Percentiles rank a stretch among this genome's conserved stretches.
Conservation (phyloP, 1,139 yeast species). For the Saccharomyces pastorianus region DNA sequence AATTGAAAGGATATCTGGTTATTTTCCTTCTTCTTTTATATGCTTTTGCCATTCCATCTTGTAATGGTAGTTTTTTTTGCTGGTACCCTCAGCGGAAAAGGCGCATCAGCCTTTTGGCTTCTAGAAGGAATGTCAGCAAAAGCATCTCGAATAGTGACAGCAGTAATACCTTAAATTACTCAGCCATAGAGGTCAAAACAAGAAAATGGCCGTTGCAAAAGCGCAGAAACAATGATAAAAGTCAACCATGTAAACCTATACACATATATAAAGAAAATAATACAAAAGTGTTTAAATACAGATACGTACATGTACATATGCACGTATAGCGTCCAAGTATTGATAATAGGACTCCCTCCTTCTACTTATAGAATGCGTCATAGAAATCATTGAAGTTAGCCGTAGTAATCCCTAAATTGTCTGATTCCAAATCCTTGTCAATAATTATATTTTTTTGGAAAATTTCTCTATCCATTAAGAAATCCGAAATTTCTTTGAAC, state of each 20-base stretch:
- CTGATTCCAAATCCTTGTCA: neutral
- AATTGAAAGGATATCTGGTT: neutral
- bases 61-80: neutral
- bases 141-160: neutral
- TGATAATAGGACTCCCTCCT: neutral
- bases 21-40: neutral
- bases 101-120: neutral
- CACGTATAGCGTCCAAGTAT: conserved; percentile 2
- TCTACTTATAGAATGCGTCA: neutral
- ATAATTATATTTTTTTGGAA: neutral
- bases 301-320: conserved; percentile 1
- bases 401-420: neutral
- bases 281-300: conserved; percentile 1
- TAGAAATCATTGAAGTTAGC: neutral
- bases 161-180: neutral
- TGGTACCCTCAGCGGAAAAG: neutral
- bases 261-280: neutral
- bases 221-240: neutral
- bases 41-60: neutral
- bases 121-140: neutral
- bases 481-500: neutral
- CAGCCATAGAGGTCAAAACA: too few relatives aligned
- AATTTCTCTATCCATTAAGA: neutral
- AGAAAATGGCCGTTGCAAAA: too few relatives aligned
- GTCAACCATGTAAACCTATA: neutral